A percentile compares a stretch with the other conserved stretches of the same genome.
Evolutionary conservation across 176 grass and related monocot species (phyloP).

Genomic region (Poa annua): DNA sequence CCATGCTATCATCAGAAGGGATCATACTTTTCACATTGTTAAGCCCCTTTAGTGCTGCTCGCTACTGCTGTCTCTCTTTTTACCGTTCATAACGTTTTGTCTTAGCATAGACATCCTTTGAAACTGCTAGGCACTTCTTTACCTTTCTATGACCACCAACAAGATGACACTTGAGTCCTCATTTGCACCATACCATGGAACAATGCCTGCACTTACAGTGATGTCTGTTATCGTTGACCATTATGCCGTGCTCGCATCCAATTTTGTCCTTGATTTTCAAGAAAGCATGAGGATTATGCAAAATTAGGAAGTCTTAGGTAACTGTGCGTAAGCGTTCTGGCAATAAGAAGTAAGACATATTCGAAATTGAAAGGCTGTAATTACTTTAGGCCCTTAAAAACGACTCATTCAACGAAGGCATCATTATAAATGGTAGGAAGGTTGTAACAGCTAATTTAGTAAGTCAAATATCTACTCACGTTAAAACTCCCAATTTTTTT

Average conservation of each 20-base stretch:
- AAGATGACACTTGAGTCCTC: neutral
- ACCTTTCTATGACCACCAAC: neutral
- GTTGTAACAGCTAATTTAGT: too few relatives aligned
- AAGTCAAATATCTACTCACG: too few relatives aligned
- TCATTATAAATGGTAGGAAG: neutral
- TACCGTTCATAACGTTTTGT: constrained; percentile 22
- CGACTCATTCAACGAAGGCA: neutral
- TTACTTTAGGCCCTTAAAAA: neutral
- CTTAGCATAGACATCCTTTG: constrained; percentile 34
- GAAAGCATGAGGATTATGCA: neutral
- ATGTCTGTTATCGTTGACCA: constrained; percentile 40
- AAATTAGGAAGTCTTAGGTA: neutral
- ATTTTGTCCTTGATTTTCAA: constrained; percentile 38
- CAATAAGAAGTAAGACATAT: neutral
- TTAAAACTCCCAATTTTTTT: too few relatives aligned
- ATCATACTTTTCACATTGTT: neutral
- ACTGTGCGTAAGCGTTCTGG: neutral
- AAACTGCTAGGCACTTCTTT: constrained; percentile 49
- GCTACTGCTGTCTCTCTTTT: neutral
- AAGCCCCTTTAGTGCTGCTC: neutral
- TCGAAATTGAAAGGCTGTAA: neutral
- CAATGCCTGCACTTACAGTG: constrained; percentile 62
- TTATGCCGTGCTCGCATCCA: constrained; percentile 40
- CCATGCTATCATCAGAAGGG: neutral
- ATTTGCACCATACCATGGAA: constrained; percentile 20